Evolutionary conservation across 768 basidiomycete genomes (phyloP).

Genomic region (Calocybe indica): DNA sequence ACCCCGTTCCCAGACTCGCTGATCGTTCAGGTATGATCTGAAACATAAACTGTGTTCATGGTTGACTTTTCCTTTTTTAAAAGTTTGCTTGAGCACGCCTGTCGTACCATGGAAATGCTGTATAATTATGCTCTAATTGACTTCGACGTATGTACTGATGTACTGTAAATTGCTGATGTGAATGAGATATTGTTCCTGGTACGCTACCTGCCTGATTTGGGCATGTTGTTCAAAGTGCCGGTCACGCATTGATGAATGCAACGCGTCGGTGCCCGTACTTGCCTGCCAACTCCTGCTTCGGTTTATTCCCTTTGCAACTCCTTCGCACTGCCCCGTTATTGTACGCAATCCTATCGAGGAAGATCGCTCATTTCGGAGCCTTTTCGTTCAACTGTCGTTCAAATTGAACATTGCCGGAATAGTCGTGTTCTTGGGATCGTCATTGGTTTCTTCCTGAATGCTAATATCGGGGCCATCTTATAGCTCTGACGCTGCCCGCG

Average conservation of each 20-base stretch:
- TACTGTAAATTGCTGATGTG: neutral
- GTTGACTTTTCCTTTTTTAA: too few relatives aligned
- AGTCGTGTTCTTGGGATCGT: neutral
- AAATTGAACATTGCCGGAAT: neutral
- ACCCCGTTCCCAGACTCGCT: slow-evolving; percentile 41
- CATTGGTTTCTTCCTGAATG: slow-evolving; percentile 26
- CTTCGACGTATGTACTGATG: too few relatives aligned
- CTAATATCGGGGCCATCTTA: slow-evolving; percentile 43
- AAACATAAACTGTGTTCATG: too few relatives aligned
- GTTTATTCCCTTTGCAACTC: neutral
- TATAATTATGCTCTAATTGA: too few relatives aligned
- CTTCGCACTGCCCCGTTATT: too few relatives aligned
- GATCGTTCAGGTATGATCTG: slow-evolving; percentile 24
- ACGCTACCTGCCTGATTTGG: slow-evolving; percentile 17
- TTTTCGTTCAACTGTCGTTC: neutral
- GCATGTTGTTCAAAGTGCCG: slow-evolving; percentile 20
- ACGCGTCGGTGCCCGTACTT: neutral
- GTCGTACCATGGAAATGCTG: too few relatives aligned
- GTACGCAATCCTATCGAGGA: too few relatives aligned
- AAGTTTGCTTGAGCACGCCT: too few relatives aligned
- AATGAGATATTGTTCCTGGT: neutral
- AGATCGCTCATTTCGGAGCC: too few relatives aligned
- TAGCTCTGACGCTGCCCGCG: slow-evolving; percentile 69
- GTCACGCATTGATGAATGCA: slow-evolving; percentile 15
- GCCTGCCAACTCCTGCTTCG: neutral